Conservation (phyloP, 2,329 filamentous ascomycete species). For the Aureobasidium sp. region DNA sequence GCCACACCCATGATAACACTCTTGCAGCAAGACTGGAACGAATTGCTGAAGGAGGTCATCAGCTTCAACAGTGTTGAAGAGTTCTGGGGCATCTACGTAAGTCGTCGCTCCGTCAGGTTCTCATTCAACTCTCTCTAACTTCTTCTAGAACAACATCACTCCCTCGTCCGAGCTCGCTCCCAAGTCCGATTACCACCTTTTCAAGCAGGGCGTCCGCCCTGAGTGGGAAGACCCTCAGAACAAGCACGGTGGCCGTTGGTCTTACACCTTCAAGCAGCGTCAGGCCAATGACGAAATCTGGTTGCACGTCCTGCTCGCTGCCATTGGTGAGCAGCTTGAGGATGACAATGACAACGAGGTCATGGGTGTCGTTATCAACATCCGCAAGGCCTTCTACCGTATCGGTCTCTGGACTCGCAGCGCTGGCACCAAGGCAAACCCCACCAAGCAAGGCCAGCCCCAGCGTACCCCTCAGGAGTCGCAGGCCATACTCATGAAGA, state of each 20-base stretch:
- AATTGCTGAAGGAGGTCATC: conserved; percentile 95
- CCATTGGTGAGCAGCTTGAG: conserved; percentile 96
- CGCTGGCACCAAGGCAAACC: conserved; percentile 63
- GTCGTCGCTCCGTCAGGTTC: conserved; percentile 31
- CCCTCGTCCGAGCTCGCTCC: conserved; percentile 90
- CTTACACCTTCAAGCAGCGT: conserved; percentile 97
- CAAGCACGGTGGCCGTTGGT: conserved; percentile 99
- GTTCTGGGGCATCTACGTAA: conserved; percentile 98
- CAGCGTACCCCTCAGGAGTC: conserved; percentile 74
- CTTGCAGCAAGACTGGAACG: conserved; percentile 80
- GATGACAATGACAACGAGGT: conserved; percentile 91
- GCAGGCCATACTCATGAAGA: conserved; percentile 72
- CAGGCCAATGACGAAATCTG: conserved; percentile 92
- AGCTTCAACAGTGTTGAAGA: conserved; percentile 98
- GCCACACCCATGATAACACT: conserved; percentile 12
- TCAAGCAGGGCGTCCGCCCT: conserved; percentile 93
- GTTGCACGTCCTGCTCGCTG: conserved; percentile 93
- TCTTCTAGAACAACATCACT: conserved; percentile 86
- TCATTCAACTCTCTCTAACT: conserved; percentile 11
- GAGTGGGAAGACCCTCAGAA: conserved; percentile 99
- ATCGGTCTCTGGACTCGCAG: conserved; percentile 96
- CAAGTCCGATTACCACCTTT: conserved; percentile 99
- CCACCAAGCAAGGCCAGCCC: conserved; percentile 48
- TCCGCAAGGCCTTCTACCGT: conserved; percentile 96
- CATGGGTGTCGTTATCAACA: conserved; percentile 99